These are phyloP conservation scores for Trypanosoma vivax DNA, from an alignment of 208 protist genomes.

Conservation along the genomic window DNA sequence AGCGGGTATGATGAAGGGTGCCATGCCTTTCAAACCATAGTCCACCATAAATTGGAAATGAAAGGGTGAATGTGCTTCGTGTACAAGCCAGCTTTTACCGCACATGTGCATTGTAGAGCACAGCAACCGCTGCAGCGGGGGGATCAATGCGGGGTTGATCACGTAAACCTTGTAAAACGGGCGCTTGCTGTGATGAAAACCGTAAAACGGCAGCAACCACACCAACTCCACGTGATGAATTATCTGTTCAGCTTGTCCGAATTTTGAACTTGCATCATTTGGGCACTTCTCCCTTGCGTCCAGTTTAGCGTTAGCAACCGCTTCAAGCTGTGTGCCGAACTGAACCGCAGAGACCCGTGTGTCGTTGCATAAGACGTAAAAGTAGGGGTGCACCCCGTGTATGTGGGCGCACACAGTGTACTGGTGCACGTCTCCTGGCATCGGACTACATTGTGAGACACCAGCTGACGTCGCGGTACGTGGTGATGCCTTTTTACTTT, in stretches of 20 bases:
- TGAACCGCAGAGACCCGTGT: constrained; percentile 37
- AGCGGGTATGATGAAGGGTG: constrained; percentile 33
- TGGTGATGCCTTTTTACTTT: too few relatives aligned
- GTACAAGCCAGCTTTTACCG: constrained; percentile 52
- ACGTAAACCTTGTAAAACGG: constrained; percentile 63
- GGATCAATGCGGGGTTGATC: constrained; percentile 43
- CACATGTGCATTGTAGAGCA: constrained; percentile 40
- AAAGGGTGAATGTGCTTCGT: constrained; percentile 53
- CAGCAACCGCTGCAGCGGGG: constrained; percentile 34
- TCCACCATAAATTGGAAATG: constrained; percentile 75
- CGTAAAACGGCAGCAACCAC: constrained; percentile 59
- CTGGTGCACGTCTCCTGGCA: constrained; percentile 7
- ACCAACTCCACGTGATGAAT: constrained; percentile 66
- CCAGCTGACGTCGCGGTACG: too few relatives aligned
- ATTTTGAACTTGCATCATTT: not conserved
- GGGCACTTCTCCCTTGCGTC: not conserved
- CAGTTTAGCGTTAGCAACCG: constrained; percentile 20
- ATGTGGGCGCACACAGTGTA: constrained; percentile 66
- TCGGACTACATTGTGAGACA: too few relatives aligned
- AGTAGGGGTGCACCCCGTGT: constrained; percentile 74
- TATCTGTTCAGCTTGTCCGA: constrained; percentile 22
- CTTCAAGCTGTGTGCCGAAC: constrained; percentile 76
- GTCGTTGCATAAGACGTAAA: constrained; percentile 57
- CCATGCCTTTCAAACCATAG: constrained; percentile 51
- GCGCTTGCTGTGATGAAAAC: constrained; percentile 36